Conservation (phyloP, 257 asterid species). For the Oldenlandia corymbosa region DNA sequence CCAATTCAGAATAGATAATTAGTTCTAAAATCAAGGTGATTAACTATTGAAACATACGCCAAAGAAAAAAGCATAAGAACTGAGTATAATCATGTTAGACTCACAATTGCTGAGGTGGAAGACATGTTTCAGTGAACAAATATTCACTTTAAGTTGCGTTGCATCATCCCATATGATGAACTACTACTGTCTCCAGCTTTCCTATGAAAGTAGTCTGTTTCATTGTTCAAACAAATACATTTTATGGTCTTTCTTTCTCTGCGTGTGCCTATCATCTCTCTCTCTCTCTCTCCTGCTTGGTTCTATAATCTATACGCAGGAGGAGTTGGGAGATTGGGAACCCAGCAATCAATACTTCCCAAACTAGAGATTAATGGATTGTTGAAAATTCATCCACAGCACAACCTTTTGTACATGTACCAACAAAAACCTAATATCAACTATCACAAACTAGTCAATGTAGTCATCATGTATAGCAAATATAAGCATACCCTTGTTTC, state of each 20-base stretch:
- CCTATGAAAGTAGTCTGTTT: not conserved
- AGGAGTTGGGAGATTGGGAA: not conserved
- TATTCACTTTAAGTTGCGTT: not conserved
- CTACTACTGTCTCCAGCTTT: not conserved
- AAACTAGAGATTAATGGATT: slow-evolving; percentile 1
- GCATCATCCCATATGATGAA: slow-evolving; percentile 3
- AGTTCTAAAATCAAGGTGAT: not conserved
- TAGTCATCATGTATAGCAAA: not conserved
- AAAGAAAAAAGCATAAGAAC: not conserved
- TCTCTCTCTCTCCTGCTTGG: not conserved
- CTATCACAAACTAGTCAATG: not conserved
- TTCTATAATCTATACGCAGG: not conserved
- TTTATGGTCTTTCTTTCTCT: not conserved
- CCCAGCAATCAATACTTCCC: slow-evolving; percentile 4
- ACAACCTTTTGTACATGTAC: not conserved
- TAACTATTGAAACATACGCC: not conserved
- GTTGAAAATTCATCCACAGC: slow-evolving; percentile 5
- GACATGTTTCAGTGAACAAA: not conserved
- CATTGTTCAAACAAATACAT: not conserved
- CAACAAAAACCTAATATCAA: not conserved
- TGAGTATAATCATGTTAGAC: not conserved
- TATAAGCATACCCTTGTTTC: not conserved
- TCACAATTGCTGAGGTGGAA: not conserved
- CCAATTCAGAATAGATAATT: not conserved
- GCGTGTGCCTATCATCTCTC: not conserved